These are phyloP conservation scores for Arthrobotrys sphaeroides DNA, from an alignment of 2,329 filamentous ascomycete genomes.

Conservation along the genomic window DNA sequence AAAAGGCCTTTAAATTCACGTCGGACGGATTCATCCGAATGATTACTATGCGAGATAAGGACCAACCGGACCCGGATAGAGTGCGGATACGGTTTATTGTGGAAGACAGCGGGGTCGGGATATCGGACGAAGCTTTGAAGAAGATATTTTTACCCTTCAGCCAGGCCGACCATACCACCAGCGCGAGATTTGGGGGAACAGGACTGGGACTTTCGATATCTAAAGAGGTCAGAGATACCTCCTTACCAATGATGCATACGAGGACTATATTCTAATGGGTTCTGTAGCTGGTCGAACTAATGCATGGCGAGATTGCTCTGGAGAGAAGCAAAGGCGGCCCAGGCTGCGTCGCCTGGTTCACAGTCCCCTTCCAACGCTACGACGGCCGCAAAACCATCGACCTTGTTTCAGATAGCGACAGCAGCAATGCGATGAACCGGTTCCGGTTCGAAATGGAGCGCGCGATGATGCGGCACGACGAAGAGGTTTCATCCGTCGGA, in stretches of 20 bases:
- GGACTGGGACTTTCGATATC: constrained; percentile 50
- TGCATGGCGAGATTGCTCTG: constrained; percentile 49
- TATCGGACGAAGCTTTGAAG: constrained; percentile 47
- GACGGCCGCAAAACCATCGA: constrained; percentile 45
- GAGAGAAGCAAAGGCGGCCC: constrained; percentile 47
- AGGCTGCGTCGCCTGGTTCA: constrained; percentile 51
- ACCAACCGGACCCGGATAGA: constrained; percentile 38
- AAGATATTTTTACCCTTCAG: constrained; percentile 53
- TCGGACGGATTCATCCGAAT: constrained; percentile 50
- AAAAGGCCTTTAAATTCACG: constrained; percentile 51
- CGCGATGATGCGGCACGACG: constrained; percentile 43
- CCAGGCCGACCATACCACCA: constrained; percentile 48
- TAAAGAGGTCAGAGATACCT: constrained; percentile 35
- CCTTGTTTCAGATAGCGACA: constrained; percentile 41
- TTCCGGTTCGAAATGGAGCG: constrained; percentile 51
- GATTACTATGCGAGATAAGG: constrained; percentile 46
- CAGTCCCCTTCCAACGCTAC: constrained; percentile 45
- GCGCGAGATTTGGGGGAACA: constrained; percentile 42
- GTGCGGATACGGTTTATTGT: constrained; percentile 49
- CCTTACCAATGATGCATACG: not conserved
- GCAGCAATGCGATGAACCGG: constrained; percentile 42
- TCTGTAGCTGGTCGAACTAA: constrained; percentile 42
- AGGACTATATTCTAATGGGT: not conserved
- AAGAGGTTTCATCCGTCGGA: constrained; percentile 39
- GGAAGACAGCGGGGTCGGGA: constrained; percentile 51